Base-by-base conservation (phyloP, 805 yeast genomes). In the Gaillardinia entomophila region DNA sequence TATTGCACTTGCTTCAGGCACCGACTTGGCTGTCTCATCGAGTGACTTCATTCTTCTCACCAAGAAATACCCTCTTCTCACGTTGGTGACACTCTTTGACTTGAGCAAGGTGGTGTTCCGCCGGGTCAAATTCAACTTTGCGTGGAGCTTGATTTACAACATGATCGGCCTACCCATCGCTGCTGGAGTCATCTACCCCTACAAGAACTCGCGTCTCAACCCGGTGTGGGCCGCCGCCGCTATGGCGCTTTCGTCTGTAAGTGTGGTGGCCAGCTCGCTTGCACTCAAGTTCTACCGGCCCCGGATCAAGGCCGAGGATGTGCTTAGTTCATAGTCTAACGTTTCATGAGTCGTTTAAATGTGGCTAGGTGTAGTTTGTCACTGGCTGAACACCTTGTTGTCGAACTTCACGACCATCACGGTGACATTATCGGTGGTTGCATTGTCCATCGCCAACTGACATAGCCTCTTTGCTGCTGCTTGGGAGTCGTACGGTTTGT, bases 341-440 rank as follows among this genome's bases (percentile, higher is more conserved):
- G 25, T n/a, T 8, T n/a, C 13, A n/a, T 23, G 10, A 10, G 5
- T 23, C 25, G 13, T 23, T n/a, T n/a, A n/a, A n/a, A n/a, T n/a
- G n/a, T n/a, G n/a, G n/a, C n/a, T n/a, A n/a, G n/a, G n/a, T n/a
- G n/a, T n/a, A n/a, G n/a, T n/a, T n/a, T n/a, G n/a, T n/a, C n/a
- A n/a, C n/a, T 19, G 10, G 8, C 43, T 49, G 49, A 72, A 71
- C 4, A 74, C 70, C 6, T 56, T 42, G 8, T 58, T 48, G 42
- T 75, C 77, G 33, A 79, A 64, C 35, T 66, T 58, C 4, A 89
- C 81, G 13, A 92, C 89, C 96, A 90, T 86, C 12, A 83, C 94
- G 0, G 98, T 90, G 25, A 90, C 75, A 53, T 90, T 90, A 57
- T 90, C 98, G 2, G 95, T 83, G 15, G 95, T 82, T 26, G 82